Evolutionary conservation across 306 rosid species (phyloP).

Genomic region (Pterocarpus santalinus): DNA sequence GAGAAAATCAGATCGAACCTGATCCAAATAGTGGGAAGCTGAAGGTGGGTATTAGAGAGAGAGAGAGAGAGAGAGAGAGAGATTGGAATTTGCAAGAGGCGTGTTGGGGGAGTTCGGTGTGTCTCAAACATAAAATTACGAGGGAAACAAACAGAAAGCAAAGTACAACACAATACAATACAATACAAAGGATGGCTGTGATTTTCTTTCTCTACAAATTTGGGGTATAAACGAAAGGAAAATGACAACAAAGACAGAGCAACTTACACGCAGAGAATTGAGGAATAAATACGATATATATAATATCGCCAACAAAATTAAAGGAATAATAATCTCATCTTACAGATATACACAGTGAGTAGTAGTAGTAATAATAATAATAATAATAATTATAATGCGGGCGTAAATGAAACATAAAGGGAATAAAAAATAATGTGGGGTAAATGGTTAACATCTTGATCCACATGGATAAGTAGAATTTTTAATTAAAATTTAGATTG

Average conservation of each 20-base stretch:
- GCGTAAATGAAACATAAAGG: no score
- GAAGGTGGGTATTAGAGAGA: constrained; percentile 4
- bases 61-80: background rate
- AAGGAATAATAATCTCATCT: no score
- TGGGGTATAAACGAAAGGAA: constrained; percentile 12
- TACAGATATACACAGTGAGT: no score
- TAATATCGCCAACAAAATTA: no score
- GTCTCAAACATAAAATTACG: background rate
- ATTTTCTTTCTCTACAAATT: constrained; percentile 22
- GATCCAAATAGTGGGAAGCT: constrained; percentile 34
- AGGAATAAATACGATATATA: background rate
- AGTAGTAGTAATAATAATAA: no score
- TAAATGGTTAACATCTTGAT: no score
- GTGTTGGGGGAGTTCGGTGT: no score
- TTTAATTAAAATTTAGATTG: no score
- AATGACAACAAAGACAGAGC: constrained; percentile 48
- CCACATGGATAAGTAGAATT: no score
- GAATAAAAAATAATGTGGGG: no score
- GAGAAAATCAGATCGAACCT: constrained; percentile 42
- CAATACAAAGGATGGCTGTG: background rate
- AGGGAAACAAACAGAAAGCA: background rate
- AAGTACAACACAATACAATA: background rate
- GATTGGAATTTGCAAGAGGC: no score
- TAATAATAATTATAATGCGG: no score
- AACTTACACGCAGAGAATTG: background rate